Conservation (phyloP, 176 grass and related monocot genomes). For the Panicum miliaceum region DNA sequence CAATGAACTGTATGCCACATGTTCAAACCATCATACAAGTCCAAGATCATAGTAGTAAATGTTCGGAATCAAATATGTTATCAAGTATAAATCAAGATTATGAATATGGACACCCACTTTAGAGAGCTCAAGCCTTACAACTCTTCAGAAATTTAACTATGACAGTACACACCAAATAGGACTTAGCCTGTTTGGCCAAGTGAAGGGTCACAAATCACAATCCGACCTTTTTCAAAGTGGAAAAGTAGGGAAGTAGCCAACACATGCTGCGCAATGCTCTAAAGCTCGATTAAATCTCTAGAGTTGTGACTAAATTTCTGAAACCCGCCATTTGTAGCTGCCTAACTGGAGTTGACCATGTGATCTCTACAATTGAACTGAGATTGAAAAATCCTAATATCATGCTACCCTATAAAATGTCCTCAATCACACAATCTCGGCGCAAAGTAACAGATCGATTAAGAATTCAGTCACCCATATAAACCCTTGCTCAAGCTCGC, state of each 20-base stretch:
- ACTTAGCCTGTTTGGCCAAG: background rate
- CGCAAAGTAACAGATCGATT: background rate
- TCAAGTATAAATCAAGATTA: slow-evolving; percentile 10
- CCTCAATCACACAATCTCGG: background rate
- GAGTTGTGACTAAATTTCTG: background rate
- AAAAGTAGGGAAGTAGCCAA: background rate
- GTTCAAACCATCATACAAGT: slow-evolving; percentile 18
- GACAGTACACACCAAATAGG: background rate
- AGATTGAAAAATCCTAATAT: background rate
- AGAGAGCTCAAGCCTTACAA: background rate
- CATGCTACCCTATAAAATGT: background rate
- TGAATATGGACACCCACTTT: background rate
- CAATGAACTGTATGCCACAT: slow-evolving; percentile 39
- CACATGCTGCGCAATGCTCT: background rate
- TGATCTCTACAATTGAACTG: background rate
- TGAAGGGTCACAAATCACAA: background rate
- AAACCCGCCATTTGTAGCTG: background rate
- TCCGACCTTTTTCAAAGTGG: background rate
- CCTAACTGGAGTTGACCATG: background rate
- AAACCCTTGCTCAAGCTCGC: background rate
- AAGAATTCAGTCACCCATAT: background rate
- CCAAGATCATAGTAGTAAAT: slow-evolving; percentile 24
- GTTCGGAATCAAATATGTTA: background rate
- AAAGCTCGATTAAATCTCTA: background rate
- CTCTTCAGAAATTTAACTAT: background rate